phyloP scores from a whole-genome alignment of 2,329 filamentous ascomycete species.

The Penicillium sp. region DNA sequence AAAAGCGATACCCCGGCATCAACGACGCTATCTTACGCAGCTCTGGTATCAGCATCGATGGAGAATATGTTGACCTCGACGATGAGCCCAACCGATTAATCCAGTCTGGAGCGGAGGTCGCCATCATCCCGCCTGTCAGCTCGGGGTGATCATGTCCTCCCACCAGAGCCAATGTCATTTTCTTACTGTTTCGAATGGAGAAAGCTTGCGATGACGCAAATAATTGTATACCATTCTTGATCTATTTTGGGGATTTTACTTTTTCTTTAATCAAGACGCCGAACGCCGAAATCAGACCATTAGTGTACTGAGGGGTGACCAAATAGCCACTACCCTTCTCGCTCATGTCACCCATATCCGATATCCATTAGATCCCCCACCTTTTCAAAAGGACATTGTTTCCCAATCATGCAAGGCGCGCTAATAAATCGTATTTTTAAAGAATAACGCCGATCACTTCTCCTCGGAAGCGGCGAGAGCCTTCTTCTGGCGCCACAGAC shows the following conservation, averaged over 20 bases:
- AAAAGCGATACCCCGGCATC: conserved; percentile 43
- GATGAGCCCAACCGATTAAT: conserved; percentile 30
- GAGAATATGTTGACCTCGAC: conserved; percentile 45
- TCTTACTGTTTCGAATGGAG: not conserved
- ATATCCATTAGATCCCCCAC: not conserved
- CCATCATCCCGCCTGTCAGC: conserved; percentile 49
- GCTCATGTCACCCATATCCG: not conserved
- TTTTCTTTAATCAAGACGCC: not conserved
- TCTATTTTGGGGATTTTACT: not conserved
- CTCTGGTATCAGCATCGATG: conserved; percentile 43
- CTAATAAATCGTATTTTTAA: not conserved
- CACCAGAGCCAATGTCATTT: not conserved
- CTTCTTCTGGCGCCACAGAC: conserved; percentile 63
- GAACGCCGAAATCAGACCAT: conserved; percentile 6
- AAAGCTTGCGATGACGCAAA: not conserved
- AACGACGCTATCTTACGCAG: conserved; percentile 37
- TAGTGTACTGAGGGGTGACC: conserved; percentile 1
- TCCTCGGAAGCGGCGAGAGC: conserved; percentile 23
- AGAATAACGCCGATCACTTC: conserved; percentile 2
- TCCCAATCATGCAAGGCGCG: no score
- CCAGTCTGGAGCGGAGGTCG: conserved; percentile 42
- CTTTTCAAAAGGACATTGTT: not conserved
- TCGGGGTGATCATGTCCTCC: conserved; percentile 35
- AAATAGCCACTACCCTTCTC: not conserved
- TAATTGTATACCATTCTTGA: not conserved